phyloP scores from a whole-genome alignment of 495 filamentous ascomycete genomes.

The Bryoglossum gracile region DNA sequence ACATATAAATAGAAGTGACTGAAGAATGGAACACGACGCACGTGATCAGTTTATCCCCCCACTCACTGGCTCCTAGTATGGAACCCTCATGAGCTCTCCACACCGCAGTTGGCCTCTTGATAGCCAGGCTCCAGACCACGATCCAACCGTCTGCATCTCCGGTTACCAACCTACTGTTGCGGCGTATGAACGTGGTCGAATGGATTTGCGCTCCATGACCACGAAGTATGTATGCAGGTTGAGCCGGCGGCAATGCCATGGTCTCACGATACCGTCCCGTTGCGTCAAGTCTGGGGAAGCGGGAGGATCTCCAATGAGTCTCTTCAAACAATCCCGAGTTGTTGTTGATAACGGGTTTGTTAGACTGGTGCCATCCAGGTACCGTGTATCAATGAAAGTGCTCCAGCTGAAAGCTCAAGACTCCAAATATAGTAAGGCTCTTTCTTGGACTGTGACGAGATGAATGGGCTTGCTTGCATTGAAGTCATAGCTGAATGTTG shows the following conservation, averaged over 20 bases:
- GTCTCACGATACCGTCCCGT: too few species aligned
- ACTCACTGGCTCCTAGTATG: slow-evolving; percentile 66
- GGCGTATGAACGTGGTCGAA: slow-evolving; percentile 60
- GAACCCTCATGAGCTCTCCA: slow-evolving; percentile 82
- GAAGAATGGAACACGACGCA: slow-evolving; percentile 38
- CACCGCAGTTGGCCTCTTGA: slow-evolving; percentile 72
- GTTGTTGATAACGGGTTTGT: not conserved
- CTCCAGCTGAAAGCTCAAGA: too few species aligned
- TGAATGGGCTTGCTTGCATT: too few species aligned
- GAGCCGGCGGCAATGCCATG: slow-evolving; percentile 21
- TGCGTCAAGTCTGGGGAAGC: too few species aligned
- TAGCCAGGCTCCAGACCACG: slow-evolving; percentile 75
- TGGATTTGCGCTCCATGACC: slow-evolving; percentile 83
- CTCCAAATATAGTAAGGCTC: too few species aligned
- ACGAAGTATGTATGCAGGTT: slow-evolving; percentile 63
- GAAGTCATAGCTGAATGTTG: too few species aligned
- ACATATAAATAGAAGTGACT: slow-evolving; percentile 1
- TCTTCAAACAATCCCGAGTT: not conserved
- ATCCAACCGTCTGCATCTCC: slow-evolving; percentile 90
- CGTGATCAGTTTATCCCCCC: slow-evolving; percentile 68
- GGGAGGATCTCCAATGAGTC: too few species aligned
- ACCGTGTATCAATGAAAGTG: too few species aligned
- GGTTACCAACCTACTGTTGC: slow-evolving; percentile 71
- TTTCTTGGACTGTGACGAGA: too few species aligned
- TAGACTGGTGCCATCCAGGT: not conserved